These are phyloP conservation scores for Centaurea solstitialis DNA, from an alignment of 129 eudicot genomes.

Conservation along the genomic window DNA sequence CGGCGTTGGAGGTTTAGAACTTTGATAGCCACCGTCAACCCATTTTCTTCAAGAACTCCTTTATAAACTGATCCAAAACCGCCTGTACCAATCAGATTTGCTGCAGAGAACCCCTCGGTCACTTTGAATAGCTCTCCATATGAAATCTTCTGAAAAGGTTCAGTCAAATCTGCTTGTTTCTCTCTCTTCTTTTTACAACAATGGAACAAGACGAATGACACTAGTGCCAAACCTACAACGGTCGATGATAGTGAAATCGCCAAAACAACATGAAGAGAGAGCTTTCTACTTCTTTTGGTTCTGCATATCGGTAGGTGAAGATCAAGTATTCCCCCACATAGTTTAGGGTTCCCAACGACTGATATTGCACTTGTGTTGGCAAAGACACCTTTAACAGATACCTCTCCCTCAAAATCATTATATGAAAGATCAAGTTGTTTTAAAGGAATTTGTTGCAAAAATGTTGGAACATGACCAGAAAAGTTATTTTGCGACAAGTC, in stretches of 20 bases:
- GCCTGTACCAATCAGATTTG: slow-evolving; percentile 30
- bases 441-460: slow-evolving; percentile 8
- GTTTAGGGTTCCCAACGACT: slow-evolving; percentile 13
- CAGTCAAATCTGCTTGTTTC: background rate
- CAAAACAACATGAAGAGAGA: background rate
- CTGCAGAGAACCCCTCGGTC: slow-evolving; percentile 32
- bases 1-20: slow-evolving; percentile 24
- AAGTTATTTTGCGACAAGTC: slow-evolving; percentile 25
- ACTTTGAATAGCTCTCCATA: slow-evolving; percentile 30
- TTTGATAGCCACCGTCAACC: slow-evolving; percentile 23
- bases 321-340: slow-evolving; percentile 27
- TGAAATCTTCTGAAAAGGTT: slow-evolving; percentile 31
- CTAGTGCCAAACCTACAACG: background rate
- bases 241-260: slow-evolving; percentile 10
- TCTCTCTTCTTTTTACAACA: slow-evolving; percentile 8
- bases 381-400: slow-evolving; percentile 19
- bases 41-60: slow-evolving; percentile 26
- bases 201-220: background rate
- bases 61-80: slow-evolving; percentile 33
- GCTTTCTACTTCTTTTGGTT: background rate
- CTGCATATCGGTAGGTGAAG: slow-evolving; percentile 21
- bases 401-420: slow-evolving; percentile 30
- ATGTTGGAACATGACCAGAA: slow-evolving; percentile 20
- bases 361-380: slow-evolving; percentile 17
- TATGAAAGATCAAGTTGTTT: slow-evolving; percentile 13